Percentiles rank a stretch among this genome's conserved stretches.
These are phyloP conservation scores for Metarhizium robertsii DNA, from an alignment of 2,329 filamentous ascomycete species.

Conservation along the genomic window DNA sequence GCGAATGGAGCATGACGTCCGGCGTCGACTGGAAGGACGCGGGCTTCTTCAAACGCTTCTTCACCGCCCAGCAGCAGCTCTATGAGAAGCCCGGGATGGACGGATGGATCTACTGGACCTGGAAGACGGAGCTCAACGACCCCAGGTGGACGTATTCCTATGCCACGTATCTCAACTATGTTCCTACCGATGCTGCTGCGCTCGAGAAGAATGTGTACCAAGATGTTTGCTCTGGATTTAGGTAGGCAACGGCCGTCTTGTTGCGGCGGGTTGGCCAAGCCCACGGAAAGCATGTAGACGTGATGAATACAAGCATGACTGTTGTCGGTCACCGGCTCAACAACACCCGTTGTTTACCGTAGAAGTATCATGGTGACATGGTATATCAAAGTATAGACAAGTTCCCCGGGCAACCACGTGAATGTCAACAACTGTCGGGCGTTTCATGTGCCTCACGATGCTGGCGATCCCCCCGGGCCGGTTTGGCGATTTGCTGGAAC, in stretches of 20 bases:
- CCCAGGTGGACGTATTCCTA: constrained; percentile 21
- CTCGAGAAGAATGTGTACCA: constrained; percentile 17
- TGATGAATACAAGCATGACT: too few species aligned
- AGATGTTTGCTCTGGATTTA: constrained; percentile 13
- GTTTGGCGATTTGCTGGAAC: too few species aligned
- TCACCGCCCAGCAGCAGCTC: constrained; percentile 43
- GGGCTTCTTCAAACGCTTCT: constrained; percentile 46
- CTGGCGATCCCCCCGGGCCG: too few species aligned
- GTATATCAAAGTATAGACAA: too few species aligned
- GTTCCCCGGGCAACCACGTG: too few species aligned
- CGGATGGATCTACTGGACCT: constrained; percentile 51
- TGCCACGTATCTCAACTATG: constrained; percentile 11
- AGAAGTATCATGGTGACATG: too few species aligned
- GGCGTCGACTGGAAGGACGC: constrained; percentile 31
- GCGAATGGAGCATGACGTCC: constrained; percentile 47
- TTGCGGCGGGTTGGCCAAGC: too few species aligned
- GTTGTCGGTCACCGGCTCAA: too few species aligned
- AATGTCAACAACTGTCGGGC: too few species aligned
- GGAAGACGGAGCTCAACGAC: constrained; percentile 35
- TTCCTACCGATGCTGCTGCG: constrained; percentile 13
- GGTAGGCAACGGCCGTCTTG: not conserved
- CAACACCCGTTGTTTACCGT: too few species aligned
- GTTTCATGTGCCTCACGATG: too few species aligned
- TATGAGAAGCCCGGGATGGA: constrained; percentile 38
- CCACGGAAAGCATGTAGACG: too few species aligned